Base-by-base conservation (phyloP, 306 rosid genomes). In the Trifolium subterraneum region DNA sequence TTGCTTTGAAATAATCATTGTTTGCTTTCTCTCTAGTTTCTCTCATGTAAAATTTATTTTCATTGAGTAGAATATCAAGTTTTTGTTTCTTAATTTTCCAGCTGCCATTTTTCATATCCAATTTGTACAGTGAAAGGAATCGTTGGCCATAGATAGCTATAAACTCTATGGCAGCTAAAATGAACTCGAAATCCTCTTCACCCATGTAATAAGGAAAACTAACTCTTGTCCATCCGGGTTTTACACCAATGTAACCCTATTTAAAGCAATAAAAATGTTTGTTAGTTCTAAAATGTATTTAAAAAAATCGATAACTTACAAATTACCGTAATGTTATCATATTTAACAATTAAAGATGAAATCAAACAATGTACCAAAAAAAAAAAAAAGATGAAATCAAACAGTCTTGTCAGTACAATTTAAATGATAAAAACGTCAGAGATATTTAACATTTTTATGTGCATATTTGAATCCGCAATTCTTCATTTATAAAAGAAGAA, bases 211-310 rank as follows among this genome's bases (percentile, higher is more conserved):
- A 90, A 15, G 97, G 97, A 71, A 93, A 89, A 69, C 95, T 90
- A 59, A 93, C 80, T 77, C 96, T 81, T 2, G 92, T 89, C 98
- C 98, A 93, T 76, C 97, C 96, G 0, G 98, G 96, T 81, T 88
- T 90, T 3, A 79, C 71, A 69, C 98, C 97, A 5, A 78, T 79
- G 56, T 87, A 89, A 4, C 98, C 96, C 93, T 92, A 8, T 59
- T 15, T 47, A 64, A 35, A 56, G n/a, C 44, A 64, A 47, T 7
- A 8, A 29, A 14, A 12, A 13, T 7, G 12, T 15, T 61, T 31
- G 14, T 61, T 14, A 59, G 7, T 2, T 45, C 31, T 27, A 13
- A 2, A 22, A 4, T 12, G 11, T 29, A 29, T 29, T 4, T 4
- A 29, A 29, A 29, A 29, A 0, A 29, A 29, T 1, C 2, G 25